Evolutionary conservation across 2,329 filamentous ascomycete species (phyloP), one percentile per base, ranked within the genome.

Genomic region (Fusarium pseudograminearum): DNA sequence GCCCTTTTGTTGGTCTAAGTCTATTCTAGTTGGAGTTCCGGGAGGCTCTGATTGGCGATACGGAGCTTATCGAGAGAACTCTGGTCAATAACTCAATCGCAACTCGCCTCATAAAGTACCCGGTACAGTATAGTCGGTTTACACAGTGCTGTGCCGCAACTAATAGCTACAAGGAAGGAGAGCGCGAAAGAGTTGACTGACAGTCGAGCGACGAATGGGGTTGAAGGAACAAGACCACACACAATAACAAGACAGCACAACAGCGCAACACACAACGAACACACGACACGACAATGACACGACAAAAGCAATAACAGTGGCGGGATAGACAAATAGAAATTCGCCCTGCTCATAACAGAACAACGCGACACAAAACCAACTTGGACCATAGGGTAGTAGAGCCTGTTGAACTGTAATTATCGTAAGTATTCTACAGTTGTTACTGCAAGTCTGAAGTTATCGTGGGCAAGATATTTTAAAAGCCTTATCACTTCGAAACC

Each of bases 121-220:
- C 57, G 57, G 70, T 67, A 67, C 67, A 57, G n/a, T 41, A 47
- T 50, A 46, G 22, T 34, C 34, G 46, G 34, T 61, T 65, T 61
- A 47, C 70, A 72, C 68, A 70, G 65, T 73, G 54, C 71, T 69
- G 71, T 72, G 71, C 69, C 71, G 69, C 67, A 72, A 61, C 54
- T 69, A 69, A 57, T 53, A 53, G 53, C 57, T 60, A 64, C 56
- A 62, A 67, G 66, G 67, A 69, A 67, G 67, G 66, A 66, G 69
- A 67, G 68, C 54, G 65, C 42, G 61, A 69, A 54, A 47, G 65
- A 65, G 47, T 61, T 61, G 31, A 47, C 44, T 59, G 40, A 45
- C 50, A 38, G 52, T 47, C 46, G 20, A 57, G 34, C 38, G 53
- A 55, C 67, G 68, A 71, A 69, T 70, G 36, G 54, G 54, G 57